Base-by-base conservation (phyloP, 495 filamentous ascomycete species). In the Rhypophila decipiens region DNA sequence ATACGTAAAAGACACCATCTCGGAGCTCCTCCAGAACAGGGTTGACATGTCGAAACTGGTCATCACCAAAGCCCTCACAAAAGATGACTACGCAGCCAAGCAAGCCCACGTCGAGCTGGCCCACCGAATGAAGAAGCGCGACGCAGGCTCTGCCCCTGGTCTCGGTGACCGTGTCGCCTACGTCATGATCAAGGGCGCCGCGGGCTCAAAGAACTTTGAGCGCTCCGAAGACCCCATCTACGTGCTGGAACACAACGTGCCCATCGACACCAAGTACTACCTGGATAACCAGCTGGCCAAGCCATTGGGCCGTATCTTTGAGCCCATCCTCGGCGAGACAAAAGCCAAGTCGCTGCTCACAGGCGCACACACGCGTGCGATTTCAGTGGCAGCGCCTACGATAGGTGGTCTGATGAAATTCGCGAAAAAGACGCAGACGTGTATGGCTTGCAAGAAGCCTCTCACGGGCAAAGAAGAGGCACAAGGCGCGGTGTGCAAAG, bases 1-100 rank as follows among this genome's bases (percentile, higher is more conserved):
- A 47, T 96, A 93, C 55, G 93, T 99, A 63, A 99, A 97, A 67
- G 78, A 90, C 51, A 94, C 86, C 21, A 99, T 99, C 47, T 85
- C 93, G 2, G 88, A 96, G 58, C 82, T 99, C 18, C 73, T 99
- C 11, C 93, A 97, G 60, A 97, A 97, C 71, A 96, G 94, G 60
- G 70, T 99, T 60, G 93, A 99, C 71, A 95, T 99, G 90, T 96
- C 90, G 13, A 95, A 96, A 63, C 81, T 99, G 4, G 93, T 99
- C 63, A 99, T 99, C 63, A 99, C 93, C 9, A 99, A 99, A 67
- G 93, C 94, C 1, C 75, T 97, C 12, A 79, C 93, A 1, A 96
- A 97, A 63, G 72, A 76, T 20, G 68, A 66, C 46, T 99, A 99
- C 56, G 78, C 76, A 10, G 84, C 80, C 20, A 96, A 93, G 65